Conservation (phyloP, 495 filamentous ascomycete genomes). For the Aspergillus campestris region DNA sequence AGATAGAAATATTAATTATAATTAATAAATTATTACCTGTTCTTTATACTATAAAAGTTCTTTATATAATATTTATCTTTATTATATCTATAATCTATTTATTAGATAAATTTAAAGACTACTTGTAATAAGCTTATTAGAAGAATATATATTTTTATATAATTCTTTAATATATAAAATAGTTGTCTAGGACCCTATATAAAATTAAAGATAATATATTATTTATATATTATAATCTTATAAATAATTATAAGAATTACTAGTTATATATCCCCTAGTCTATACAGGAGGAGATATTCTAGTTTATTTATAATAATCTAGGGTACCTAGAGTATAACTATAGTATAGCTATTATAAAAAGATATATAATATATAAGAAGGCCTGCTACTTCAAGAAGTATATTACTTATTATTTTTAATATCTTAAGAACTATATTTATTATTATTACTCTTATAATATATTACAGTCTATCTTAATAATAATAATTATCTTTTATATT, state of each 20-base stretch:
- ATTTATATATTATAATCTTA: too few species aligned
- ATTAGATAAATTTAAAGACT: too few species aligned
- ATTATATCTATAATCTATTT: not conserved
- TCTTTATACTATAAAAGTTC: conserved; percentile 1
- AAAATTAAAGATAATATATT: too few species aligned
- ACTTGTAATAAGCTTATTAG: too few species aligned
- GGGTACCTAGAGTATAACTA: not conserved
- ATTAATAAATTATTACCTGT: conserved; percentile 6
- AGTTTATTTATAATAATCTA: not conserved
- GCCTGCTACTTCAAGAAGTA: not conserved
- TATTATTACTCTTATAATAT: not conserved
- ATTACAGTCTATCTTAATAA: not conserved
- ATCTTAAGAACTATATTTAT: not conserved
- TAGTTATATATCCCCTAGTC: not conserved
- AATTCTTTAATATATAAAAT: too few species aligned
- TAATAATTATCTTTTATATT: not conserved
- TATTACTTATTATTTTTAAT: not conserved
- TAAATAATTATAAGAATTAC: too few species aligned
- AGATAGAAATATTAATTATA: conserved; percentile 4
- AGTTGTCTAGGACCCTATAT: too few species aligned
- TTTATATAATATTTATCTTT: conserved; percentile 1
- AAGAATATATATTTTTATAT: too few species aligned
- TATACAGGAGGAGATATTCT: not conserved
- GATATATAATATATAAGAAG: not conserved
- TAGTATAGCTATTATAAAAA: not conserved